These are phyloP conservation scores for Ogataea nonfermentans DNA, from an alignment of 805 yeast genomes.

Conservation along the genomic window DNA sequence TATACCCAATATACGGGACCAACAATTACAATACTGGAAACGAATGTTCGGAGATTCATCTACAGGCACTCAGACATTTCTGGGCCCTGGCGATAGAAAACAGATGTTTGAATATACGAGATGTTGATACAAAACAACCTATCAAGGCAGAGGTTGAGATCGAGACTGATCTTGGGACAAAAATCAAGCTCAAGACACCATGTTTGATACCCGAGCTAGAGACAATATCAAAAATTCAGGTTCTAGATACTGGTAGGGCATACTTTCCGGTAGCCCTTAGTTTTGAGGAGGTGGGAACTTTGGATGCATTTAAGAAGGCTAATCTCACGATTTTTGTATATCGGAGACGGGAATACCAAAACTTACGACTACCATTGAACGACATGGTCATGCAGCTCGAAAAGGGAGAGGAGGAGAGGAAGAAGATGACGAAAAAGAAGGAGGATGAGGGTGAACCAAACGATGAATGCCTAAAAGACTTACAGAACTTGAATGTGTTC, in stretches of 20 bases:
- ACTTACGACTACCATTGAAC: conserved; percentile 22
- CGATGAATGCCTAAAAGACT: conserved; percentile 9
- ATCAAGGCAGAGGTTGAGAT: conserved; percentile 43
- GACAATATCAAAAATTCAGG: conserved; percentile 46
- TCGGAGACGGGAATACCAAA: conserved; percentile 42
- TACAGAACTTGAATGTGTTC: conserved; percentile 23
- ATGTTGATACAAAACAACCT: conserved; percentile 59
- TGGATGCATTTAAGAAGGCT: conserved; percentile 39
- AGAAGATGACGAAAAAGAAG: conserved; percentile 1
- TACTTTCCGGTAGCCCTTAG: conserved; percentile 49
- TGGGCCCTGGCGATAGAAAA: conserved; percentile 86
- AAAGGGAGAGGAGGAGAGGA: background rate
- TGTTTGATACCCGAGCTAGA: conserved; percentile 63
- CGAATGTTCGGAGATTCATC: conserved; percentile 53
- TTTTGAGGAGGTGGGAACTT: conserved; percentile 39
- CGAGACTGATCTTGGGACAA: conserved; percentile 38
- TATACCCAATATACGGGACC: conserved; percentile 65
- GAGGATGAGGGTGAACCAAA: conserved; percentile 3
- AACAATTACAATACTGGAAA: conserved; percentile 15
- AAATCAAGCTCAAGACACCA: conserved; percentile 49
- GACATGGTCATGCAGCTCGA: conserved; percentile 15
- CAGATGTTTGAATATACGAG: conserved; percentile 75
- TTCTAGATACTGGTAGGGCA: conserved; percentile 38
- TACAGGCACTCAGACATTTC: conserved; percentile 84
- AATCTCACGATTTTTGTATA: conserved; percentile 51